phyloP scores from a whole-genome alignment of 2,329 filamentous ascomycete species.

The Aureobasidium subglaciale region DNA sequence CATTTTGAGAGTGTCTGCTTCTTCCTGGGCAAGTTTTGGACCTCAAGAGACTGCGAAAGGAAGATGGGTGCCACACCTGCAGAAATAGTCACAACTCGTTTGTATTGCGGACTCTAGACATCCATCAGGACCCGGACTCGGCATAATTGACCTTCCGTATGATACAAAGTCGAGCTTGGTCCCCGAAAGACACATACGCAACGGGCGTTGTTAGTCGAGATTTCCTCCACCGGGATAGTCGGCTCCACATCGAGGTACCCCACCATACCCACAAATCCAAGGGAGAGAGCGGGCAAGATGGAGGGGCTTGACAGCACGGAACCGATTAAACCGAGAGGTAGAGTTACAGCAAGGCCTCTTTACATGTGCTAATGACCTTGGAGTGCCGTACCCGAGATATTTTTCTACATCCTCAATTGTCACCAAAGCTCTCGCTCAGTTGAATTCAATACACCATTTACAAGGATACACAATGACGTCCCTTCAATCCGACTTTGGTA shows the following conservation, averaged over 20 bases:
- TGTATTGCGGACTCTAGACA: neutral
- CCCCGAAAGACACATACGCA: neutral
- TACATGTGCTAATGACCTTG: neutral
- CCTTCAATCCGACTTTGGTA: constrained; percentile 12
- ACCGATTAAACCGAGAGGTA: neutral
- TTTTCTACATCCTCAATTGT: neutral
- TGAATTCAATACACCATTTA: neutral
- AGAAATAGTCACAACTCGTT: neutral
- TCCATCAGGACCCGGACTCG: neutral
- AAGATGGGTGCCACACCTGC: neutral
- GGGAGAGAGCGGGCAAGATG: neutral
- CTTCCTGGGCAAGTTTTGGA: neutral
- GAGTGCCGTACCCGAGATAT: neutral
- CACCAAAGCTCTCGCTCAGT: neutral
- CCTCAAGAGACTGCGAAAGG: neutral
- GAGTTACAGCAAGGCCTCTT: neutral
- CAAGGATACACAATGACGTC: constrained; percentile 7
- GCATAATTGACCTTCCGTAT: neutral
- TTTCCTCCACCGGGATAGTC: neutral
- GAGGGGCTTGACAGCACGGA: neutral
- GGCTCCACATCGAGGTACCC: neutral
- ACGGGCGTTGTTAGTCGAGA: neutral
- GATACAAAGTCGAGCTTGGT: neutral
- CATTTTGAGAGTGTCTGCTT: neutral
- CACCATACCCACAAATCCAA: neutral